A percentile compares a stretch with the other conserved stretches of the same genome.
phyloP scores from a whole-genome alignment of 257 asterid species.

The Pogostemon cablin region DNA sequence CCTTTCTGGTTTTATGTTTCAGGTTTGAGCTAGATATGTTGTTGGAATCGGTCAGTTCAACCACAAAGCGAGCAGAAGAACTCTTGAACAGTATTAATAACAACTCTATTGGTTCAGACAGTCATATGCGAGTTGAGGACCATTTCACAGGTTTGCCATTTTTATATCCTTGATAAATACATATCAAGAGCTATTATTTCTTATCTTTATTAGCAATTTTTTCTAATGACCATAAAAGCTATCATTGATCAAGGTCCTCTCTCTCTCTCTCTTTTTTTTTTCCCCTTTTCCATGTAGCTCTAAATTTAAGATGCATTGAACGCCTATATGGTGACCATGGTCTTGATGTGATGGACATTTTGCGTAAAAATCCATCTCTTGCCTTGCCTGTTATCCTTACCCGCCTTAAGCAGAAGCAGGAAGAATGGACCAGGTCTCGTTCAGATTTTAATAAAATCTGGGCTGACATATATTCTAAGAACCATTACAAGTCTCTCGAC shows the following conservation, averaged over 20 bases:
- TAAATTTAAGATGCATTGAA: conserved; percentile 88
- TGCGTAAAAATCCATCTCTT: conserved; percentile 75
- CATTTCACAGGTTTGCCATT: conserved; percentile 74
- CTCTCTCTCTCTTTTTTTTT: not conserved
- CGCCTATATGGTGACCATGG: conserved; percentile 96
- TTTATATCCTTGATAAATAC: conserved; percentile 21
- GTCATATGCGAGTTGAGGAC: conserved; percentile 63
- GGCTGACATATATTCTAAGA: conserved; percentile 71
- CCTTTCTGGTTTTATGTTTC: conserved; percentile 28
- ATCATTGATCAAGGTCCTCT: conserved; percentile 20
- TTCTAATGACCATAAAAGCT: conserved; percentile 15
- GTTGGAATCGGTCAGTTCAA: conserved; percentile 78
- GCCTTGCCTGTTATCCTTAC: conserved; percentile 80
- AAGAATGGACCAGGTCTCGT: conserved; percentile 79
- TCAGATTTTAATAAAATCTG: conserved; percentile 67
- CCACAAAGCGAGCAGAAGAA: conserved; percentile 82
- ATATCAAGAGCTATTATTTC: not conserved
- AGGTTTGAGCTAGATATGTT: conserved; percentile 96
- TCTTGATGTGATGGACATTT: conserved; percentile 83
- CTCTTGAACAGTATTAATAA: conserved; percentile 59
- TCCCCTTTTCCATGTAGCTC: conserved; percentile 42
- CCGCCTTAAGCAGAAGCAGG: conserved; percentile 94
- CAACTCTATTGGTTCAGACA: conserved; percentile 55
- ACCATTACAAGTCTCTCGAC: conserved; percentile 69
- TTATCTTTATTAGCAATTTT: not conserved